Base-by-base conservation (phyloP, 2,329 filamentous ascomycete species). In the Cordyceps javanica region DNA sequence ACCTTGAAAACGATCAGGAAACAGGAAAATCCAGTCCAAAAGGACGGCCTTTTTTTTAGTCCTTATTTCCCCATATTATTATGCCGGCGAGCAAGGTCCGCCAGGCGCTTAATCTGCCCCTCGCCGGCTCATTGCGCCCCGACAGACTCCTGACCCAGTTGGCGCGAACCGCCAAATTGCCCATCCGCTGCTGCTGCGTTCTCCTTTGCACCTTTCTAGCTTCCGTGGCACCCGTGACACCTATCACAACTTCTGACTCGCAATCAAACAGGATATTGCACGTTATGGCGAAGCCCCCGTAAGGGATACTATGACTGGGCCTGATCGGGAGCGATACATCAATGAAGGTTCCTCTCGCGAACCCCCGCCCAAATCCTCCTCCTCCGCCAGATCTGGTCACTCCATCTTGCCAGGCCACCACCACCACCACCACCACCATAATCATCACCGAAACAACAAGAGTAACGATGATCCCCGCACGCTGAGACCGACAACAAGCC, bases 221-320 rank as follows among this genome's bases (percentile, higher is more conserved):
- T 21, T 16, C 50, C 41, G 32, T 54, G 41, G 28, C 50, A 58
- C 42, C 36, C 45, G 55, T 57, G 36, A 11, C n/a, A 57, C 55
- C 55, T 57, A n/a, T 44, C 55, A 51, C 55, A 50, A 19, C 9
- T 48, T 57, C 66, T 67, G 61, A 69, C 66, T 23, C 41, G 21
- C 42, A 42, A 42, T 39, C 51, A 60, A 60, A 23, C 63, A 88
- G 85, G 89, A 92, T 68, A 89, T 91, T 66, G 83, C 83, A 46
- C 83, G 85, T 62, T 90, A 87, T 73, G 89, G 89, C 60, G 88
- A 91, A 72, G 88, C 89, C 45, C 89, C 89, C 30, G 85, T 92
- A 55, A 82, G 87, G 67, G 81, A 86, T 64, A 84, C 82, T 60
- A 82, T 89, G 61, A 83, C 82, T 41, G 86, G 86, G 11, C 82